These are phyloP conservation scores for Remersonia thermophila DNA, from an alignment of 2,329 filamentous ascomycete species.

Conservation along the genomic window DNA sequence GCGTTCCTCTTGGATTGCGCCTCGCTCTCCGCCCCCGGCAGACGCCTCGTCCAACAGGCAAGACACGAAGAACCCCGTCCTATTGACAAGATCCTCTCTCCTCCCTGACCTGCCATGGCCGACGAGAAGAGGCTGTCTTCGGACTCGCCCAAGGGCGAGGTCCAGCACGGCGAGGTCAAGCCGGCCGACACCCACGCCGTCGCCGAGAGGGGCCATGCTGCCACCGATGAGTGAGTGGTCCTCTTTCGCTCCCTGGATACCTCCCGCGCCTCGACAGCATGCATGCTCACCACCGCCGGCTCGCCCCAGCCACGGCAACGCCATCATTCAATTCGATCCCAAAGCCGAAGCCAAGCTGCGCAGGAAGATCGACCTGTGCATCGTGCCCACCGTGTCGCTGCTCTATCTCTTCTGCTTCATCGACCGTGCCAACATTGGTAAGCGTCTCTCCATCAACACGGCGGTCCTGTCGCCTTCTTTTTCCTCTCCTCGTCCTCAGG, in stretches of 20 bases:
- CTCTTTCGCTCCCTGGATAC: too few relatives aligned
- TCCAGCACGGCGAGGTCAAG: conserved; percentile 14
- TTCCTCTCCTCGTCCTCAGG: too few relatives aligned
- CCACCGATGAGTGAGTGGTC: conserved; percentile 35
- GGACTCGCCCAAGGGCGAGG: conserved; percentile 5
- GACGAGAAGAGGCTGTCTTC: conserved; percentile 11
- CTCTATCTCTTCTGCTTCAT: conserved; percentile 62
- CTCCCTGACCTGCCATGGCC: conserved; percentile 11
- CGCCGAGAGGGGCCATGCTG: conserved; percentile 31
- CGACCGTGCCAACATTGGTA: conserved; percentile 57
- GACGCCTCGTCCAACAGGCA: too few relatives aligned
- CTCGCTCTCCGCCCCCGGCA: too few relatives aligned
- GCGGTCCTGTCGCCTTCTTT: too few relatives aligned
- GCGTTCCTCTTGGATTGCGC: too few relatives aligned
- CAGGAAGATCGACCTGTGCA: conserved; percentile 48
- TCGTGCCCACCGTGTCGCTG: conserved; percentile 50
- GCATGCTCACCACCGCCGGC: background rate
- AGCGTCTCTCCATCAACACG: too few relatives aligned
- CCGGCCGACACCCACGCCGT: background rate
- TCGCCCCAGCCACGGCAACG: conserved; percentile 30
- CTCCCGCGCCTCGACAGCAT: too few relatives aligned
- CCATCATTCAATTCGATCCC: conserved; percentile 41
- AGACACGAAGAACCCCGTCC: too few relatives aligned
- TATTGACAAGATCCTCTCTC: too few relatives aligned
- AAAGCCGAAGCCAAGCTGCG: conserved; percentile 44